Evolutionary conservation across 139 green algal species (phyloP).

Genomic region (Tetraselmis striata): DNA sequence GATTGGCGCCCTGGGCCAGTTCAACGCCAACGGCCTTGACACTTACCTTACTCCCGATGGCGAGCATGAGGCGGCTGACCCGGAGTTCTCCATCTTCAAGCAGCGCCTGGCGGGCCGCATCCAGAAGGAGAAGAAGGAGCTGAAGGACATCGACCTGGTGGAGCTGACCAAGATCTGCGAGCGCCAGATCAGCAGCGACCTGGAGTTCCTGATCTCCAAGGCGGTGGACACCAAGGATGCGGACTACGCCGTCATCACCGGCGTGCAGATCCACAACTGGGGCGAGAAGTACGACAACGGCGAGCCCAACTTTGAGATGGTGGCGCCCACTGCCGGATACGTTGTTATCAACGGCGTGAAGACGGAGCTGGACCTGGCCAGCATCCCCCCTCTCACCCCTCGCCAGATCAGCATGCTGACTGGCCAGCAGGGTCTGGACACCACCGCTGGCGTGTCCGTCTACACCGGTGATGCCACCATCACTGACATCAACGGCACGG

Average conservation of each 20-base stretch:
- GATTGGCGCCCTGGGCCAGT: not conserved
- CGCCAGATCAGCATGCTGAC: conserved; percentile 40
- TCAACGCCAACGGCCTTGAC: not conserved
- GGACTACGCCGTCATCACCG: conserved; percentile 80
- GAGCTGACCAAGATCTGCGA: conserved; percentile 65
- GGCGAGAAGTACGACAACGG: conserved; percentile 39
- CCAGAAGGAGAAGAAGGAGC: conserved; percentile 29
- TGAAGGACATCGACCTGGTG: conserved; percentile 50
- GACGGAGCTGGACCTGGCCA: conserved; percentile 59
- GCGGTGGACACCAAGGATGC: conserved; percentile 67
- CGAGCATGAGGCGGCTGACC: conserved; percentile 71
- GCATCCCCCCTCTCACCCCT: conserved; percentile 39
- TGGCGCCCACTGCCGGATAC: conserved; percentile 53
- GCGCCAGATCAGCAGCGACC: conserved; percentile 74
- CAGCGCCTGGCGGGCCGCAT: conserved; percentile 65
- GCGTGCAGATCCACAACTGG: conserved; percentile 87
- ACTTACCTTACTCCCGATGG: conserved; percentile 8
- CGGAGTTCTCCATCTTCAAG: conserved; percentile 84
- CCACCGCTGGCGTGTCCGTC: conserved; percentile 17
- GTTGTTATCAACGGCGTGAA: conserved; percentile 65
- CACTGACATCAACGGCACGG: conserved; percentile 21
- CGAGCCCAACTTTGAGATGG: conserved; percentile 66
- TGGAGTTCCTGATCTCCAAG: conserved; percentile 79
- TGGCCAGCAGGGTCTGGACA: not conserved
- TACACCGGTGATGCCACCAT: conserved; percentile 20